Percentiles rank a stretch among this genome's conserved stretches.
Conservation (phyloP, 441 rosid genomes). For the Macaranga tanarius region DNA sequence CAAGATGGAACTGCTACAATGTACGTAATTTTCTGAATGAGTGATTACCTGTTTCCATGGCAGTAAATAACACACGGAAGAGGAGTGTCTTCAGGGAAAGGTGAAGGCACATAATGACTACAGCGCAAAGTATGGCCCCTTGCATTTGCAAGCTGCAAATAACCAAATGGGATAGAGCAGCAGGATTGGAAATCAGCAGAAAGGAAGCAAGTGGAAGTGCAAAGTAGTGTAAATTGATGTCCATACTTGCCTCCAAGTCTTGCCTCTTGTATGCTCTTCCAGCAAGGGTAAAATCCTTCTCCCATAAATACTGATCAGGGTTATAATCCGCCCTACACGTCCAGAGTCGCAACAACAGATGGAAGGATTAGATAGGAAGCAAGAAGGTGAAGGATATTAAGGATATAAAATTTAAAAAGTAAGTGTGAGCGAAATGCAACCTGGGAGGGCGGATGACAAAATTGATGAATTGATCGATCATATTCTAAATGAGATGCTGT, state of each 20-base stretch:
- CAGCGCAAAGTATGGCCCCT: conserved; percentile 83
- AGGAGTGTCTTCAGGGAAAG: conserved; percentile 62
- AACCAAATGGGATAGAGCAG: conserved; percentile 21
- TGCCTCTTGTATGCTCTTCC: conserved; percentile 76
- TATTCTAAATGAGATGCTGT: conserved; percentile 18
- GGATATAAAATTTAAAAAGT: not conserved
- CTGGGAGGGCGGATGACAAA: conserved; percentile 96
- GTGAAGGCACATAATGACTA: conserved; percentile 81
- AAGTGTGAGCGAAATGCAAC: conserved; percentile 31
- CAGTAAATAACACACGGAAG: conserved; percentile 98
- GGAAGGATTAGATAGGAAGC: conserved; percentile 10
- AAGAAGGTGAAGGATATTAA: not conserved
- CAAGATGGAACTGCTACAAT: conserved; percentile 1
- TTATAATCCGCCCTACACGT: conserved; percentile 79
- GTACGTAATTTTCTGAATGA: conserved; percentile 5
- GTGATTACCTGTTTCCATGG: conserved; percentile 87
- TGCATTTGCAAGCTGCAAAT: conserved; percentile 74
- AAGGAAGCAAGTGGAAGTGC: conserved; percentile 1
- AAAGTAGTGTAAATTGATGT: conserved; percentile 25
- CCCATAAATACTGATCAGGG: conserved; percentile 95
- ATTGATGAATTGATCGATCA: conserved; percentile 95
- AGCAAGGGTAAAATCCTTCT: conserved; percentile 77
- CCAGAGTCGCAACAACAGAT: conserved; percentile 7
- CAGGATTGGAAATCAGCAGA: conserved; percentile 20
- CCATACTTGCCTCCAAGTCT: conserved; percentile 98